These are phyloP conservation scores for Cicer bijugum DNA, from an alignment of 306 rosid genomes.

Conservation along the genomic window DNA sequence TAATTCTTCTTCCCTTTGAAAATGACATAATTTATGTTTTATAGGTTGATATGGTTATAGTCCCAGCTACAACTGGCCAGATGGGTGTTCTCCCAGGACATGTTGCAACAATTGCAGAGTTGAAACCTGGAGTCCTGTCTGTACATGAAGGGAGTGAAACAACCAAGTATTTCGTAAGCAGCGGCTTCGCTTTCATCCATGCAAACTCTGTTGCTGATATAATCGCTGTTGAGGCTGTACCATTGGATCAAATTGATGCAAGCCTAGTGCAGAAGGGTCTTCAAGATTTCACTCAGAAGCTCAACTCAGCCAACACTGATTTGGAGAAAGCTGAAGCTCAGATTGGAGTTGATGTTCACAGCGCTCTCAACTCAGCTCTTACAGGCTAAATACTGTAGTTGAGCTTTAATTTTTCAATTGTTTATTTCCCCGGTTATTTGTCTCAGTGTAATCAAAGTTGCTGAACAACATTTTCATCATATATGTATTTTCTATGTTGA, in stretches of 20 bases:
- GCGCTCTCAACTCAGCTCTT: constrained; percentile 82
- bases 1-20: neutral
- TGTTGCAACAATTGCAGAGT: constrained; percentile 94
- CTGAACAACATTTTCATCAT: constrained; percentile 43
- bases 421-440: constrained; percentile 48
- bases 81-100: constrained; percentile 99
- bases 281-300: constrained; percentile 91
- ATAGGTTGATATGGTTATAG: constrained; percentile 96
- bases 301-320: constrained; percentile 86
- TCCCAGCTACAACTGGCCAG: constrained; percentile 94
- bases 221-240: constrained; percentile 90
- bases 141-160: constrained; percentile 83
- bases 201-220: constrained; percentile 87
- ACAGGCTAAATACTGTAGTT: constrained; percentile 60
- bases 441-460: constrained; percentile 56
- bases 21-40: constrained; percentile 33
- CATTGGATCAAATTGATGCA: constrained; percentile 73
- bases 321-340: constrained; percentile 99
- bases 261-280: constrained; percentile 90
- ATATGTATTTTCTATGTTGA: constrained; percentile 47
- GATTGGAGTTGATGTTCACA: constrained; percentile 91
- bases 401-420: constrained; percentile 35
- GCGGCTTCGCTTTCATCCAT: constrained; percentile 92
- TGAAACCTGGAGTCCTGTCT: constrained; percentile 88
- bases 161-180: constrained; percentile 84